phyloP scores from a whole-genome alignment of 1,139 yeast species.

The Blastobotrys malaysiensis region DNA sequence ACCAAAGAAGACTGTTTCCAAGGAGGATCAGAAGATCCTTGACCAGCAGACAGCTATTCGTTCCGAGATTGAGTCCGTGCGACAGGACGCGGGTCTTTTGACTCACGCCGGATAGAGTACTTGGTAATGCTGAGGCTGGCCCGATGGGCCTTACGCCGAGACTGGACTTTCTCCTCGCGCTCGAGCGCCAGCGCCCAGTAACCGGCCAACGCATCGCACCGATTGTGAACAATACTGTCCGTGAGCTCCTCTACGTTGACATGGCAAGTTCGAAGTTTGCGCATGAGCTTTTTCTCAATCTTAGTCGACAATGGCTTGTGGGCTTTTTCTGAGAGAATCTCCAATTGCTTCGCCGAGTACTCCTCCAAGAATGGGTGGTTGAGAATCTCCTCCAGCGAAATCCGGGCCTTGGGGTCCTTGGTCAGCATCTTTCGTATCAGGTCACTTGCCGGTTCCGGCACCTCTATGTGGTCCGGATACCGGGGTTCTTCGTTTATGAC shows the following conservation, averaged over 20 bases:
- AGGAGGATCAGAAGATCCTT: constrained; percentile 73
- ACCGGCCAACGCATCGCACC: constrained; percentile 79
- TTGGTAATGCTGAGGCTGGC: constrained; percentile 20
- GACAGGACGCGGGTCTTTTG: constrained; percentile 19
- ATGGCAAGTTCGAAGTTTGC: constrained; percentile 58
- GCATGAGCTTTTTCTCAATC: constrained; percentile 60
- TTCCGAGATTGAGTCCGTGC: constrained; percentile 37
- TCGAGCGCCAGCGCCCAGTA: constrained; percentile 74
- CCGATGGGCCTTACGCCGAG: constrained; percentile 16
- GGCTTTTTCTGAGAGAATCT: constrained; percentile 35
- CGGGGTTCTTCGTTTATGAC: constrained; percentile 64
- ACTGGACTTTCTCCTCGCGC: constrained; percentile 47
- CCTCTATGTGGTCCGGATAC: constrained; percentile 35
- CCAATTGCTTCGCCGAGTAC: constrained; percentile 41
- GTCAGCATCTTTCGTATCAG: constrained; percentile 52
- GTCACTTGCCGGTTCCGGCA: constrained; percentile 45
- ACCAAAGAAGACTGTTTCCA: constrained; percentile 48
- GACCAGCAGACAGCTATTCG: constrained; percentile 56
- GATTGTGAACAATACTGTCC: constrained; percentile 52
- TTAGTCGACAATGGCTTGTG: constrained; percentile 49
- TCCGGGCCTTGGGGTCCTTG: constrained; percentile 65
- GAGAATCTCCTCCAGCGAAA: constrained; percentile 56
- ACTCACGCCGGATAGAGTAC: constrained; percentile 8
- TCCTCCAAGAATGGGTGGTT: constrained; percentile 56
- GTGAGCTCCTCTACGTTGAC: constrained; percentile 62